Base-by-base conservation (phyloP, 2,329 filamentous ascomycete genomes). In the Diatrype stigma region DNA sequence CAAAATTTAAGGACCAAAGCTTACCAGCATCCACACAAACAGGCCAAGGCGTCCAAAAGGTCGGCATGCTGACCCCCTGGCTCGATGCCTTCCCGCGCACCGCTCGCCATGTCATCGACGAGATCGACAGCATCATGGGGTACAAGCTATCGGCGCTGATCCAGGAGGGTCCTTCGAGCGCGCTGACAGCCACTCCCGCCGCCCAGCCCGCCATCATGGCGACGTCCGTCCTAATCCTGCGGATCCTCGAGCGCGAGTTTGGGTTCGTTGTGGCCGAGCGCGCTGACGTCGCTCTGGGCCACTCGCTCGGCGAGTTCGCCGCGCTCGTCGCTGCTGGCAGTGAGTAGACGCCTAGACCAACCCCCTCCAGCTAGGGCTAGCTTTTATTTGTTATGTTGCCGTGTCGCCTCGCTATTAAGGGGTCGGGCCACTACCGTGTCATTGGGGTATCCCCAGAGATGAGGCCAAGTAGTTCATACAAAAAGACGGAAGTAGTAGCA, bases 181-280 rank as follows among this genome's bases (percentile, higher is more conserved):
- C 78, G 47, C 82, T 97, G 50, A 95, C 89, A 38, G 81, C 83
- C 51, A 96, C 93, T 4, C 83, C 88, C 57, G 92, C 96, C 66
- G 89, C 93, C 3, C 93, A 97, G 70, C 93, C 93, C 1, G 92
- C 93, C 61, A 96, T 96, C 69, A 96, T 97, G 90, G 90, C 91
- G 14, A 94, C 90, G 3, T 95, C 90, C 26, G 85, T 96, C 64
- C 80, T 96, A 52, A 95, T 96, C 64, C 79, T 96, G 49, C 86
- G 89, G 50, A 85, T 96, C 53, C 79, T 97, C 56, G 90, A 96
- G 73, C 76, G 81, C 54, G 89, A 96, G 59, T 96, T 93, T 65
- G 84, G 80, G 38, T 96, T 96, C 72, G 77, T 81, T 51, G 80
- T 85, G 6, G 71, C 75, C 8, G 81, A 88, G 50, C 79, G 86